Percentiles rank a stretch among this genome's conserved stretches.
Evolutionary conservation across 75 land plant species (phyloP).

Genomic region (Cryptomeria japonica): DNA sequence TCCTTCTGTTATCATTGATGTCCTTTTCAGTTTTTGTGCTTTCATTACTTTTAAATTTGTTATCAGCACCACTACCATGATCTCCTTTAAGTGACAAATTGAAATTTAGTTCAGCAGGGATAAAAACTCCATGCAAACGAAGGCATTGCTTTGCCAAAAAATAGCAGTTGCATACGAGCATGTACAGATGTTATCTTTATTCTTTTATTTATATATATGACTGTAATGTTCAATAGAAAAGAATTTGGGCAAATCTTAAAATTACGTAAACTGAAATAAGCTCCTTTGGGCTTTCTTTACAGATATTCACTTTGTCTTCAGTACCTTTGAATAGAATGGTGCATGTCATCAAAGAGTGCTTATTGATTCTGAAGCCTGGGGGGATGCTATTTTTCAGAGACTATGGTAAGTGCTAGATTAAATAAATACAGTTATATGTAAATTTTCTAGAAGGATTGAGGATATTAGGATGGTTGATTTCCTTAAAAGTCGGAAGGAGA

Average conservation of each 20-base stretch:
- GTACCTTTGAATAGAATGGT: constrained; percentile 71
- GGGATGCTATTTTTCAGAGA: constrained; percentile 80
- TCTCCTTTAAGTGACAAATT: background rate
- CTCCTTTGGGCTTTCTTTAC: constrained; percentile 13
- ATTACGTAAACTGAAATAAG: background rate
- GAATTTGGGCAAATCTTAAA: background rate
- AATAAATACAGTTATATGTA: background rate
- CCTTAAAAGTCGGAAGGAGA: background rate
- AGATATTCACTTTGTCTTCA: constrained; percentile 93
- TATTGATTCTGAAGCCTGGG: constrained; percentile 72
- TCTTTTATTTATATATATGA: background rate
- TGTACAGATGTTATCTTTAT: background rate
- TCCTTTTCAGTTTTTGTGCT: background rate
- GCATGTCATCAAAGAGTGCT: constrained; percentile 57
- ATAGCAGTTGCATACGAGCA: background rate
- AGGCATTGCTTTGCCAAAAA: background rate
- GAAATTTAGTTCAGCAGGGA: background rate
- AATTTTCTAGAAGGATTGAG: background rate
- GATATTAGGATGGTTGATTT: background rate
- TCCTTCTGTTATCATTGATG: constrained; percentile 1
- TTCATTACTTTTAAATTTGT: background rate
- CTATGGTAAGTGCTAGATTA: constrained; percentile 55
- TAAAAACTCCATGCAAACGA: background rate
- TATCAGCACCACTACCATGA: background rate
- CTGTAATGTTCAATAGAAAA: background rate